phyloP scores from a whole-genome alignment of 257 asterid species.

The Nemophila menziesii region DNA sequence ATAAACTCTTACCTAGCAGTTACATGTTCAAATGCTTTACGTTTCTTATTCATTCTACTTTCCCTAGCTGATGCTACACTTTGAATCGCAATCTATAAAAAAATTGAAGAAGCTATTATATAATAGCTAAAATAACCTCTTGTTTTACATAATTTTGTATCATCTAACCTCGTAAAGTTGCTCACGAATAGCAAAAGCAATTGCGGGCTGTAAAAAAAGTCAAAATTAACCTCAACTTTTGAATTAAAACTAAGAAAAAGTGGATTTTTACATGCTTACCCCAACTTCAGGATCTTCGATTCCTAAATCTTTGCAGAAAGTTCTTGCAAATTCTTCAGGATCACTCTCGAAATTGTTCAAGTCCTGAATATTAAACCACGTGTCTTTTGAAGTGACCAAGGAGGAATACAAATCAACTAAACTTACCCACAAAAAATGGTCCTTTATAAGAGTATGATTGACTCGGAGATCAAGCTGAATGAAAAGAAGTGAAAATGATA shows the following conservation, averaged over 20 bases:
- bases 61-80: conserved; percentile 86
- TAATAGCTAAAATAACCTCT: conserved; percentile 2
- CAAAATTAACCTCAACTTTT: conserved; percentile 4
- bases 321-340: conserved; percentile 95
- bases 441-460: conserved; percentile 77
- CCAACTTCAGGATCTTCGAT: conserved; percentile 97
- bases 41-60: conserved; percentile 76
- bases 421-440: conserved; percentile 91
- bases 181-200: conserved; percentile 88
- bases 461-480: conserved; percentile 91
- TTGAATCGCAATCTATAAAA: conserved; percentile 64
- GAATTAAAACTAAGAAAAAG: not conserved
- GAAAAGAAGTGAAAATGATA: not conserved
- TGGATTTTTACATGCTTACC: conserved; percentile 32
- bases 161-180: conserved; percentile 82
- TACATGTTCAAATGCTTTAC: conserved; percentile 56
- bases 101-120: conserved; percentile 9
- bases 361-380: conserved; percentile 48
- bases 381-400: not conserved
- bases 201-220: conserved; percentile 67
- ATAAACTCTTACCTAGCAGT: conserved; percentile 42
- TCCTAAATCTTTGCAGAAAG: conserved; percentile 81
- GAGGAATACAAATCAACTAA: conserved; percentile 1
- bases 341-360: conserved; percentile 96
- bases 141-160: conserved; percentile 1